Evolutionary conservation across 192 early-diverging fungal species (phyloP).

Genomic region (Coemansia sp.): DNA sequence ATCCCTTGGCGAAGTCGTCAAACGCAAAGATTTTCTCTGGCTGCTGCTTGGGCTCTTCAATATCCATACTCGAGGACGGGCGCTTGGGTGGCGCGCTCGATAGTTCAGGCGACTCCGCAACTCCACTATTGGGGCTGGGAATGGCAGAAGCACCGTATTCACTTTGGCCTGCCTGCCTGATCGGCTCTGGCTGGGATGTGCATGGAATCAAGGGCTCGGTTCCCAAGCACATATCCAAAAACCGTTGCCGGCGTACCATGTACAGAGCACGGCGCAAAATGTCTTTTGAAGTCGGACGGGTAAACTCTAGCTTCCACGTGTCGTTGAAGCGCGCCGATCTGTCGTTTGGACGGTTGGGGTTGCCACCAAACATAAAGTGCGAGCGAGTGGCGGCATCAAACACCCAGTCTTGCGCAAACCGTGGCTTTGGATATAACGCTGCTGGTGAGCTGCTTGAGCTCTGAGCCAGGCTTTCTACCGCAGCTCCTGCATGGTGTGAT

Average conservation of each 20-base stretch:
- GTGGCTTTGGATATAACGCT: constrained; percentile 65
- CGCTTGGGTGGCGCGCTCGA: constrained; percentile 11
- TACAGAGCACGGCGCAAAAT: constrained; percentile 73
- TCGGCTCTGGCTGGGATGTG: not conserved
- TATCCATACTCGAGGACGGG: constrained; percentile 2
- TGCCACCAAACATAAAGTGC: constrained; percentile 95
- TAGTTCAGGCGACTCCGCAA: constrained; percentile 11
- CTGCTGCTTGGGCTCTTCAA: constrained; percentile 1
- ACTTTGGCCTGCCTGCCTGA: not conserved
- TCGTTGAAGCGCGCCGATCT: constrained; percentile 51
- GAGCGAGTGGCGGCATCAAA: constrained; percentile 68
- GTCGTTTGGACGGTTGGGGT: constrained; percentile 59
- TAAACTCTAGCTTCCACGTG: constrained; percentile 39
- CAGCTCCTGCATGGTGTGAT: constrained; percentile 31
- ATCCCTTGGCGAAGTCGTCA: not conserved
- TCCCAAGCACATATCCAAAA: constrained; percentile 73
- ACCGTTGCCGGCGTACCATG: constrained; percentile 74
- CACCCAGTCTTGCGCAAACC: constrained; percentile 90
- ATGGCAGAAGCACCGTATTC: constrained; percentile 43
- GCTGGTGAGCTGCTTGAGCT: not conserved
- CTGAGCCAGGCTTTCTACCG: not conserved
- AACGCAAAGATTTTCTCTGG: constrained; percentile 8
- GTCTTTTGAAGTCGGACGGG: constrained; percentile 59
- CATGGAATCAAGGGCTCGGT: constrained; percentile 1
- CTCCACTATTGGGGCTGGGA: constrained; percentile 38